phyloP scores from a whole-genome alignment of 768 basidiomycete genomes.

The Amanita pallidorosea region DNA sequence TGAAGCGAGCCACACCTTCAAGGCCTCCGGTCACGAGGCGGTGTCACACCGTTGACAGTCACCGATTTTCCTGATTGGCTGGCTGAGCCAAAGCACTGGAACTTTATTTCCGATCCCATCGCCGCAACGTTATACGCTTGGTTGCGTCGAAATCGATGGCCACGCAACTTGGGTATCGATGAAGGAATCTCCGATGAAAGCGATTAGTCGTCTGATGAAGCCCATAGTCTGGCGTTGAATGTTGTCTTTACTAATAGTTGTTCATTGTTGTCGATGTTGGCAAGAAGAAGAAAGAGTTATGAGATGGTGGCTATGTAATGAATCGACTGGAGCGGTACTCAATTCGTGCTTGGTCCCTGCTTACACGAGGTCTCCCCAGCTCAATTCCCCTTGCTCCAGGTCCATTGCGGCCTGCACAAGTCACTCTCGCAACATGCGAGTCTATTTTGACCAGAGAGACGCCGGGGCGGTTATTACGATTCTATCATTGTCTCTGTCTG shows the following conservation, averaged over 20 bases:
- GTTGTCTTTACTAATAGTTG: too few relatives aligned
- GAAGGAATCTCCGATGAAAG: not conserved
- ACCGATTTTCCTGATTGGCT: slow-evolving; percentile 5
- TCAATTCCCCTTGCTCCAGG: too few relatives aligned
- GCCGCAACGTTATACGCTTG: not conserved
- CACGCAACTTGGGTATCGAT: not conserved
- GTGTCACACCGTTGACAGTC: slow-evolving; percentile 1
- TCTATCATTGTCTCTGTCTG: slow-evolving; percentile 52
- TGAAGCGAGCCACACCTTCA: not conserved
- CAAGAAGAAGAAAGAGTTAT: not conserved
- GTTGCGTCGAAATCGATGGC: not conserved
- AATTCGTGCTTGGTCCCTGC: not conserved
- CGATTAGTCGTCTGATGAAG: not conserved
- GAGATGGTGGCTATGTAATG: not conserved
- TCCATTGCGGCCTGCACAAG: too few relatives aligned
- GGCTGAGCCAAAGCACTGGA: too few relatives aligned
- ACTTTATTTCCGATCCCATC: not conserved
- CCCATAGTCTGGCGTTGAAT: not conserved
- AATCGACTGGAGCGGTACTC: slow-evolving; percentile 1
- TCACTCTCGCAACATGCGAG: not conserved
- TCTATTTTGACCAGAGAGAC: not conserved
- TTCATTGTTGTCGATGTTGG: not conserved
- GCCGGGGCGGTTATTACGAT: slow-evolving; percentile 36
- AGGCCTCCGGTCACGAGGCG: slow-evolving; percentile 2
- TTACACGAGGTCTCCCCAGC: not conserved